Evolutionary conservation across 2,329 filamentous ascomycete species (phyloP).

Genomic region (Pseudopyrenochaeta lycopersici): DNA sequence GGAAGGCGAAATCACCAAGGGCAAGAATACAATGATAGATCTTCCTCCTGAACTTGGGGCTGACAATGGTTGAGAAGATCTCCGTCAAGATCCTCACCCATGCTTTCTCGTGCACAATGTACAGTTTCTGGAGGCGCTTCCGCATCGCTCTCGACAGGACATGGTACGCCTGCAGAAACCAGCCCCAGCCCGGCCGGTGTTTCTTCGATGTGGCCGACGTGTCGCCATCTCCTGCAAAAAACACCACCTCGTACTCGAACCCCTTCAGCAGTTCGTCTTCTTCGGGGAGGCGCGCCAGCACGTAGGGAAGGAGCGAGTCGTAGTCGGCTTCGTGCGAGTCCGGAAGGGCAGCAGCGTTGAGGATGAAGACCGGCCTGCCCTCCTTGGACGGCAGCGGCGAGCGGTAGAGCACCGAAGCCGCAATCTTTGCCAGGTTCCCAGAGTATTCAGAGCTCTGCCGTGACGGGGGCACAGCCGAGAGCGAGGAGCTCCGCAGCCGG

Average conservation of each 20-base stretch:
- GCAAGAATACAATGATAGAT: conserved; percentile 60
- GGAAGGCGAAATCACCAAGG: background rate
- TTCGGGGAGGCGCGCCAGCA: conserved; percentile 62
- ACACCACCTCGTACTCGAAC: conserved; percentile 65
- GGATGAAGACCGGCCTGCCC: conserved; percentile 62
- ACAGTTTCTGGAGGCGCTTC: conserved; percentile 64
- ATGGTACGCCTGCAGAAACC: conserved; percentile 67
- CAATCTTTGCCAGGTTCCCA: conserved; percentile 57
- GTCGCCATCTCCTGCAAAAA: conserved; percentile 64
- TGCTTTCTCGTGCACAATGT: conserved; percentile 66
- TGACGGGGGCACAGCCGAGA: conserved; percentile 58
- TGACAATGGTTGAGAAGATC: conserved; percentile 65
- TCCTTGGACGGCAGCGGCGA: conserved; percentile 60
- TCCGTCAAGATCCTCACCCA: conserved; percentile 66
- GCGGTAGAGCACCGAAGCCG: conserved; percentile 63
- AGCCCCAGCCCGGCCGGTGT: conserved; percentile 61
- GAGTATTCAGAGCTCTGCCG: conserved; percentile 58
- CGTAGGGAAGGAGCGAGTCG: conserved; percentile 63
- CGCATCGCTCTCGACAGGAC: conserved; percentile 63
- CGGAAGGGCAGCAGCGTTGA: conserved; percentile 66
- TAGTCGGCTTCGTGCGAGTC: conserved; percentile 64
- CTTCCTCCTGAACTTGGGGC: conserved; percentile 66
- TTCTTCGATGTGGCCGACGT: conserved; percentile 58
- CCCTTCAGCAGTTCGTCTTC: conserved; percentile 64
- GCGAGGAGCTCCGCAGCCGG: conserved; percentile 54